These are phyloP conservation scores for Pythium volutum DNA, from an alignment of 352 stramenopile genomes.

Conservation along the genomic window DNA sequence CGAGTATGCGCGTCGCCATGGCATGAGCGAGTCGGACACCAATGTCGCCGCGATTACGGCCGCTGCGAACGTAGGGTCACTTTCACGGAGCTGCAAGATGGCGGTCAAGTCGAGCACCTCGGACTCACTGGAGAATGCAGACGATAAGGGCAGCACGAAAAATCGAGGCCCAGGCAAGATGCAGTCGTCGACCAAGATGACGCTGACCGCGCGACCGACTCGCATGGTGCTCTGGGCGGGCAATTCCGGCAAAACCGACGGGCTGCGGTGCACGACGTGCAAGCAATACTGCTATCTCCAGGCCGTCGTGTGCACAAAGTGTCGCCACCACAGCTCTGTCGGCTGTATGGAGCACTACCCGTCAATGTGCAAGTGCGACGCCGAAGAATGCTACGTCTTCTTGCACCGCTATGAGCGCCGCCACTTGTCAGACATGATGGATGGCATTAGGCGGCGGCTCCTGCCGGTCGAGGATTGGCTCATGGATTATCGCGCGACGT, in stretches of 20 bases:
- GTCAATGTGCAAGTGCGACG: slow-evolving; percentile 75
- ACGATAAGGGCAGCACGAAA: slow-evolving; percentile 7
- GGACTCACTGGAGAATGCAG: slow-evolving; percentile 11
- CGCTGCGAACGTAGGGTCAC: neutral
- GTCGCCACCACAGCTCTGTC: slow-evolving; percentile 55
- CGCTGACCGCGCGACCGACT: slow-evolving; percentile 37
- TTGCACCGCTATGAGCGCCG: slow-evolving; percentile 48
- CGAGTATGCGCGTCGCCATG: slow-evolving; percentile 33
- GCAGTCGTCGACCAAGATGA: slow-evolving; percentile 25
- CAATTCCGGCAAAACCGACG: slow-evolving; percentile 70
- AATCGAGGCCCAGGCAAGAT: slow-evolving; percentile 30
- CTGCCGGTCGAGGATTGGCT: slow-evolving; percentile 42
- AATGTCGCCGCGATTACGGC: slow-evolving; percentile 1
- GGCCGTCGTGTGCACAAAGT: slow-evolving; percentile 76
- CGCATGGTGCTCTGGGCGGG: slow-evolving; percentile 83
- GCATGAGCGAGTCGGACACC: slow-evolving; percentile 27
- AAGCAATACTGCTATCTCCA: slow-evolving; percentile 88
- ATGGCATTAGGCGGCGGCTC: slow-evolving; percentile 33
- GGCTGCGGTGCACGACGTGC: slow-evolving; percentile 66
- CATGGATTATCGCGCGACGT: slow-evolving; percentile 26
- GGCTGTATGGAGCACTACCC: slow-evolving; percentile 72
- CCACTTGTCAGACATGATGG: slow-evolving; percentile 38
- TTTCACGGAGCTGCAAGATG: slow-evolving; percentile 26
- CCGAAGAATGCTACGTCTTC: slow-evolving; percentile 51
- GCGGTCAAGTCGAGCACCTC: slow-evolving; percentile 6